Evolutionary conservation across 2,329 filamentous ascomycete genomes (phyloP), one percentile per base, ranked within the genome.

Genomic region (Zasmidium angulare): DNA sequence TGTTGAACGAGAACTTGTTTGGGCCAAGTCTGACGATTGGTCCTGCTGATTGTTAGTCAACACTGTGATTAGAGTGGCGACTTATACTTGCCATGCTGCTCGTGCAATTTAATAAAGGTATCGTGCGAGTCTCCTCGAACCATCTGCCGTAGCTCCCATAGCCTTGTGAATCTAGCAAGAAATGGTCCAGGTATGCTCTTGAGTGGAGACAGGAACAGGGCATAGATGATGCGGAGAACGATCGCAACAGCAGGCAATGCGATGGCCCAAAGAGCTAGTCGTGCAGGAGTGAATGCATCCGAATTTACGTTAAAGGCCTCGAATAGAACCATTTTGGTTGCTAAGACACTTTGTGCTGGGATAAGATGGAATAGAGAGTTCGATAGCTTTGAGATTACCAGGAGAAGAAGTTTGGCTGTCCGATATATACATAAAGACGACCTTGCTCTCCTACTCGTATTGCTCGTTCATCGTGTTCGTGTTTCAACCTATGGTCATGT

Each of bases 61-160:
- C n/a, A n/a, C n/a, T n/a, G n/a, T n/a, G n/a, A n/a, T n/a, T n/a
- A n/a, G n/a, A n/a, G n/a, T n/a, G n/a, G n/a, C n/a, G n/a, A n/a
- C n/a, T 21, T 50, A 24, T 50, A 17, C 60, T 48, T 68, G 54
- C 59, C 55, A 49, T 61, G 40, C 49, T 43, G 47, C 40, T 52
- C 40, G 50, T 61, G 59, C 1, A 58, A 46, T 1, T 52, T 21
- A 11, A 57, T 22, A 14, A 53, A 40, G 1, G 46, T 46, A n/a
- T 54, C 24, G 14, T 61, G 48, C 3, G 46, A 58, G 9, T 58
- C 55, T n/a, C 59, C 59, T 19, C 50, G 46, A 17, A 48, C 3
- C 43, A 52, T 47, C 14, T 52, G 31, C 10, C 51, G 31, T 10
- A 43, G 46, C 22, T 51, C 50, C 59, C 59, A 61, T 49, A 61